Evolutionary conservation across 179 eudicot species (phyloP).

Genomic region (Kewa caespitosa): DNA sequence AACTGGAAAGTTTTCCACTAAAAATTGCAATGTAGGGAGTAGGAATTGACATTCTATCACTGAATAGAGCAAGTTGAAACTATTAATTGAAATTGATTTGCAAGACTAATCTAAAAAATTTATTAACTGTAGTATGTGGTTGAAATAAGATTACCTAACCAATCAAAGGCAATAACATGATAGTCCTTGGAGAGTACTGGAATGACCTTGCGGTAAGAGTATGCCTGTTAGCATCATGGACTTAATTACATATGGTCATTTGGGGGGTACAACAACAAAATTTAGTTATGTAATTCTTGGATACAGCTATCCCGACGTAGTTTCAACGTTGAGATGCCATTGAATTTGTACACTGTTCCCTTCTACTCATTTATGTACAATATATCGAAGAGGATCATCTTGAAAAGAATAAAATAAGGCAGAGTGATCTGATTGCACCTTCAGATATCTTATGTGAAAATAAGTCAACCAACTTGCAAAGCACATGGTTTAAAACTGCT

Average conservation of each 20-base stretch:
- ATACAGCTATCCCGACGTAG: not conserved
- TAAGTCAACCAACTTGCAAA: not conserved
- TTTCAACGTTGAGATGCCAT: too few relatives aligned
- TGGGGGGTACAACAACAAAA: constrained; percentile 1
- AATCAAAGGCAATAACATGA: constrained; percentile 90
- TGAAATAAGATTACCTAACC: constrained; percentile 91
- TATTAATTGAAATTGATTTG: not conserved
- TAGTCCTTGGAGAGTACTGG: constrained; percentile 76
- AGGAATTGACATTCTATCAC: not conserved
- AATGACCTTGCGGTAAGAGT: constrained; percentile 88
- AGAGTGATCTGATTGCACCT: not conserved
- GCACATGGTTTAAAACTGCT: not conserved
- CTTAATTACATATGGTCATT: constrained; percentile 21
- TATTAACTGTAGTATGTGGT: too few relatives aligned
- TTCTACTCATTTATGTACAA: not conserved
- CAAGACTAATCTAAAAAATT: not conserved
- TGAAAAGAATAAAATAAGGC: not conserved
- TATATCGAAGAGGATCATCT: not conserved
- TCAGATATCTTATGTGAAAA: not conserved
- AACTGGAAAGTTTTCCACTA: not conserved
- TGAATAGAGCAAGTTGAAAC: not conserved
- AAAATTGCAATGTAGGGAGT: not conserved
- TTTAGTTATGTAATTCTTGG: not conserved
- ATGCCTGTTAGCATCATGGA: constrained; percentile 66
- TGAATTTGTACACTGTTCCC: not conserved